Conservation (phyloP, 805 yeast species). For the Candida broadrunensis region DNA sequence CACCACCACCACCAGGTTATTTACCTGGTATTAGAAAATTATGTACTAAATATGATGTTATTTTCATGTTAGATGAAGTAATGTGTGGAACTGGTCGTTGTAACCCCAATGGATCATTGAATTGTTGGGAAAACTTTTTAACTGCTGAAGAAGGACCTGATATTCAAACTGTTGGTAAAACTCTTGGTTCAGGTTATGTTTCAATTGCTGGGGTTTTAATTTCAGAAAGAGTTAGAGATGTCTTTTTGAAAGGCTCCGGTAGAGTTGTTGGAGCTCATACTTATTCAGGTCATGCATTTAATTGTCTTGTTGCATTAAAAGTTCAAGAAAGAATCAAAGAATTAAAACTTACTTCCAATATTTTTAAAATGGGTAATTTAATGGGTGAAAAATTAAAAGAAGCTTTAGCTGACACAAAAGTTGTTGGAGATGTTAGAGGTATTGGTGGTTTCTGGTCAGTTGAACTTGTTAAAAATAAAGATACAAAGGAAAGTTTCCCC, state of each 20-base stretch:
- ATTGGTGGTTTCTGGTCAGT: slow-evolving; percentile 56
- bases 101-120: slow-evolving; percentile 20
- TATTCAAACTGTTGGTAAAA: slow-evolving; percentile 47
- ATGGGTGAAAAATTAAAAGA: slow-evolving; percentile 35
- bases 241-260: slow-evolving; percentile 31
- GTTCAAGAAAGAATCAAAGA: slow-evolving; percentile 35
- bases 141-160: slow-evolving; percentile 38
- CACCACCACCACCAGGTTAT: slow-evolving; percentile 24
- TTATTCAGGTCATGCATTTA: slow-evolving; percentile 47
- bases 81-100: slow-evolving; percentile 37
- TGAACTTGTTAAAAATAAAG: slow-evolving; percentile 52
- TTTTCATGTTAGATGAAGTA: slow-evolving; percentile 31
- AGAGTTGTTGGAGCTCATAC: slow-evolving; percentile 46
- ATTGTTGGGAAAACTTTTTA: slow-evolving; percentile 29
- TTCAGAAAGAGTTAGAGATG: slow-evolving; percentile 10
- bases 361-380: slow-evolving; percentile 40
- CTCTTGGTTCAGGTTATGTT: slow-evolving; percentile 45
- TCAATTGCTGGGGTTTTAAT: slow-evolving; percentile 47
- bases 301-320: slow-evolving; percentile 44
- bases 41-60: slow-evolving; percentile 28
- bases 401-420: slow-evolving; percentile 9
- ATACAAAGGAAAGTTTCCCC: slow-evolving; percentile 47
- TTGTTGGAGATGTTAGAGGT: slow-evolving; percentile 58
- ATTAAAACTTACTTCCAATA: slow-evolving; percentile 37
- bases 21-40: slow-evolving; percentile 24